A percentile compares a stretch with the other conserved stretches of the same genome.
Conservation (phyloP, 768 basidiomycete genomes). For the Cystoderma amianthinum region DNA sequence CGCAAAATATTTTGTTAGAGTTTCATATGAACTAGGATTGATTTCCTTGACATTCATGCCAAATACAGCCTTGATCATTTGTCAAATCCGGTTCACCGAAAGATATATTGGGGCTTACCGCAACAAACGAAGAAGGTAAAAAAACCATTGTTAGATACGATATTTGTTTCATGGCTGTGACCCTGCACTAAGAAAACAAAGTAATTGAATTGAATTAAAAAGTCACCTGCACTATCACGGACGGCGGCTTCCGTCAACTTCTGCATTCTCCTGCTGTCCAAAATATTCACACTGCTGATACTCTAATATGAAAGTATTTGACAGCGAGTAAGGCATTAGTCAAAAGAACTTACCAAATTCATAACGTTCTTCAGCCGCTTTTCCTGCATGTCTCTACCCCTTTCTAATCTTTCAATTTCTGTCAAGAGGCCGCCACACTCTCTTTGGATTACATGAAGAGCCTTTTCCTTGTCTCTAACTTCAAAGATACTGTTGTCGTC, state of each 20-base stretch:
- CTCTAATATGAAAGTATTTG: not conserved
- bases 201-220: not conserved
- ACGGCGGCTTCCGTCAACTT: conserved; percentile 36
- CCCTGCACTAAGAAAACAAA: not conserved
- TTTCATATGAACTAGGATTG: not conserved
- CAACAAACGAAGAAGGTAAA: conserved; percentile 35
- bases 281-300: conserved; percentile 44
- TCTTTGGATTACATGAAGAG: conserved; percentile 15
- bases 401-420: conserved; percentile 37
- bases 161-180: conserved; percentile 27
- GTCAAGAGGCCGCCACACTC: conserved; percentile 32
- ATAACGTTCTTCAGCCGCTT: conserved; percentile 33
- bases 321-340: conserved; percentile 21
- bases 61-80: too few species aligned
- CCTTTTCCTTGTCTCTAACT: not conserved
- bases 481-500: conserved; percentile 5
- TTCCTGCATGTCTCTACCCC: conserved; percentile 24
- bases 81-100: too few species aligned
- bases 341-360: conserved; percentile 23
- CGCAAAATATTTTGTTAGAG: not conserved
- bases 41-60: not conserved
- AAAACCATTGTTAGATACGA: conserved; percentile 44
- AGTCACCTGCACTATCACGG: conserved; percentile 22
- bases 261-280: conserved; percentile 38
- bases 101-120: too few species aligned